phyloP scores from a whole-genome alignment of 495 filamentous ascomycete genomes.

The Durotheca rogersii region DNA sequence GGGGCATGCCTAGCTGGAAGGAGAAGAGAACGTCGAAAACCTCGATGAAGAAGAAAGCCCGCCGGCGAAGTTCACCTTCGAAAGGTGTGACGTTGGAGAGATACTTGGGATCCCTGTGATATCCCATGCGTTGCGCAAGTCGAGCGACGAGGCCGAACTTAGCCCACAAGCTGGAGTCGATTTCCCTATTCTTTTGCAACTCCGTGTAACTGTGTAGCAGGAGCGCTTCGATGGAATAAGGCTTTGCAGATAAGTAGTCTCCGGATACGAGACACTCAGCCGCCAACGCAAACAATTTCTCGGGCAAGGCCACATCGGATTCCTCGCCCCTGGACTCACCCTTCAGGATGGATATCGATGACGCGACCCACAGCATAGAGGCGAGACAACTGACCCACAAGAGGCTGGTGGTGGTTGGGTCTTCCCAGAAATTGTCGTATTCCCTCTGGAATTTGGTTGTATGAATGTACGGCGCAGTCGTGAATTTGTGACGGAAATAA shows the following conservation, averaged over 20 bases:
- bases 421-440: constrained; percentile 51
- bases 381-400: constrained; percentile 47
- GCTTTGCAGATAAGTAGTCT: constrained; percentile 44
- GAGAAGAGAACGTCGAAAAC: constrained; percentile 51
- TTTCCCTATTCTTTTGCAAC: constrained; percentile 38
- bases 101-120: constrained; percentile 51
- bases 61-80: constrained; percentile 53
- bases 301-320: constrained; percentile 20
- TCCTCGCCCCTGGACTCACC: constrained; percentile 22
- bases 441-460: constrained; percentile 44
- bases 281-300: constrained; percentile 28
- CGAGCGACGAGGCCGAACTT: constrained; percentile 46
- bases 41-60: constrained; percentile 50
- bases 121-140: constrained; percentile 53
- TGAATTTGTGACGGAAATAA: constrained; percentile 48
- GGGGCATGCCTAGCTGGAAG: constrained; percentile 54
- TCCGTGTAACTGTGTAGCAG: constrained; percentile 44
- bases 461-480: constrained; percentile 40
- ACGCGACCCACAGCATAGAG: constrained; percentile 41
- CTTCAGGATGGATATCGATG: constrained; percentile 31
- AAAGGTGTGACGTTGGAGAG: constrained; percentile 49
- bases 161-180: constrained; percentile 45
- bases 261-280: constrained; percentile 47
- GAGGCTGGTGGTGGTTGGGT: constrained; percentile 37
- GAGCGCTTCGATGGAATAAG: constrained; percentile 50